Evolutionary conservation across 306 rosid genomes (phyloP).

Genomic region (Ammopiptanthus mongolicus): DNA sequence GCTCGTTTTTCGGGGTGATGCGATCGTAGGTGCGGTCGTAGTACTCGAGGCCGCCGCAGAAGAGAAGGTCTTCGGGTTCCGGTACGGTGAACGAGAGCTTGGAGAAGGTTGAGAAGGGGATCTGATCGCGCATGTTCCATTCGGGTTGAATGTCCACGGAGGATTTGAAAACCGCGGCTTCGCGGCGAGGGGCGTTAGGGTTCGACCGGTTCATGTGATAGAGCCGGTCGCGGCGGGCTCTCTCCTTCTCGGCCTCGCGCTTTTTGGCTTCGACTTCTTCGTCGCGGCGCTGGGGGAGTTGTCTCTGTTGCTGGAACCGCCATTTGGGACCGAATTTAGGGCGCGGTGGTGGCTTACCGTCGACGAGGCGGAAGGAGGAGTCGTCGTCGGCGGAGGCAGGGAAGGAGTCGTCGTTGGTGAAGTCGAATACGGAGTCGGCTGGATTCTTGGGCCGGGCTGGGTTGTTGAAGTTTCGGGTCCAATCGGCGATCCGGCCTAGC

Average conservation of each 20-base stretch:
- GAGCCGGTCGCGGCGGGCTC: conserved; percentile 83
- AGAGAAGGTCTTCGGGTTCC: conserved; percentile 78
- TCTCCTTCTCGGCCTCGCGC: conserved; percentile 87
- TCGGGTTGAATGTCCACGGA: conserved; percentile 91
- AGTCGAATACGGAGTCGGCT: conserved; percentile 75
- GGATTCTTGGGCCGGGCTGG: conserved; percentile 60
- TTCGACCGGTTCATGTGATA: conserved; percentile 74
- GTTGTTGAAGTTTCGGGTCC: conserved; percentile 81
- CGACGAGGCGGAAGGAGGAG: conserved; percentile 71
- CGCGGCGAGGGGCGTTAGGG: conserved; percentile 59
- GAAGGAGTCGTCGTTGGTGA: conserved; percentile 80
- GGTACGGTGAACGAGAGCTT: conserved; percentile 82
- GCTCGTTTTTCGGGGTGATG: conserved; percentile 73
- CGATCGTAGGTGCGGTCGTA: conserved; percentile 76
- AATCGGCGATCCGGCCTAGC: conserved; percentile 85
- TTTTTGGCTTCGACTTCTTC: conserved; percentile 85
- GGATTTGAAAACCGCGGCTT: conserved; percentile 79
- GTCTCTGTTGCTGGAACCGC: conserved; percentile 76
- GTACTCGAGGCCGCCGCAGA: conserved; percentile 75
- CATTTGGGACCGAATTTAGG: conserved; percentile 85
- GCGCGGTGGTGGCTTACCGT: conserved; percentile 82
- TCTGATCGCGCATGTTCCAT: conserved; percentile 96
- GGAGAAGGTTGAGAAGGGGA: conserved; percentile 83
- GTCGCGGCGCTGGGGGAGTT: conserved; percentile 90
- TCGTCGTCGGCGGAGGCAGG: conserved; percentile 56